Base-by-base conservation (phyloP, 768 basidiomycete genomes). In the Dictyophora rubrovolvata region DNA sequence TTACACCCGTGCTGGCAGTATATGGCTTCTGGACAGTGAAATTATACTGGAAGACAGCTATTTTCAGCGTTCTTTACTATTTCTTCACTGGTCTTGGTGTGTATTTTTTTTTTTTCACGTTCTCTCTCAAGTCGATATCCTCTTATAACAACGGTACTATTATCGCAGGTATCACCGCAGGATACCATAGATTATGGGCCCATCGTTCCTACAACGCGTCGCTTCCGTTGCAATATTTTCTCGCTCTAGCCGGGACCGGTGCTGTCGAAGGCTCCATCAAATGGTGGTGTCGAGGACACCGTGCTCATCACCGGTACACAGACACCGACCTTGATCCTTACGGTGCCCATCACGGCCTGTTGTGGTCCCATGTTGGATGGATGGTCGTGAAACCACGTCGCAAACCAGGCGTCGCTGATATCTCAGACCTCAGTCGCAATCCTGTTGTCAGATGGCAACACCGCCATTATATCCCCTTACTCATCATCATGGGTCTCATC, bases 211-310 rank as follows among this genome's bases (percentile, higher is more conserved):
- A 95, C 72, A 97, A 96, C 68, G 96, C 95, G 37, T 85, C 87
- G 3, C 78, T 79, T 60, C 86, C 89, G 16, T 74, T 98, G 12
- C 86, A 97, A 69, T 96, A 92, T 68, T 73, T 81, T 63, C 82
- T 97, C 52, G 90, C 93, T 22, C 66, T 88, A 18, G 79, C 84
- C 10, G 96, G 95, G 53, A 86, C 92, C 1, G 95, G 96, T 52
- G 94, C 95, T 5, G 87, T 95, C 51, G 83, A 99, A 69, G 95
- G 95, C 9, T 96, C 94, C 20, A 95, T 99, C 75, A 89, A 91
- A 71, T 98, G 96, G 96, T 98, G 96, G 96, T 87, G 87, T 20
- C 83, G 96, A 55, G 94, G 94, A 52, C 96, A 99, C 77, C 89
- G 95, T 61, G 95, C 95, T 2, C 94, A 96, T 71, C 94, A 96